These are phyloP conservation scores for Penicillium roqueforti DNA, from an alignment of 495 filamentous ascomycete genomes.

Conservation along the genomic window DNA sequence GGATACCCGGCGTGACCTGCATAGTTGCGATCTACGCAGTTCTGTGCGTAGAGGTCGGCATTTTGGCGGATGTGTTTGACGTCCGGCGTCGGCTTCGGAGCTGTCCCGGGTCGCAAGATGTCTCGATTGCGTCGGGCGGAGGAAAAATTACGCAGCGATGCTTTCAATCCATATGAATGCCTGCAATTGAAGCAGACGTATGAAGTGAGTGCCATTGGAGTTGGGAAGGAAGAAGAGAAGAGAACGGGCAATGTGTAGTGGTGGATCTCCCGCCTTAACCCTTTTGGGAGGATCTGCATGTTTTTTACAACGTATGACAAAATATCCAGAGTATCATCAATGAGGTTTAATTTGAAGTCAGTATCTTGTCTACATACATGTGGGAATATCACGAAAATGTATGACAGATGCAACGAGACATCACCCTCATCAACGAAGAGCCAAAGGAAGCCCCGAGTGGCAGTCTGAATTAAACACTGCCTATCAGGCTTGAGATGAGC, in stretches of 20 bases:
- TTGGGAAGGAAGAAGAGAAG: constrained; percentile 9
- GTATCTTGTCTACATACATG: no score
- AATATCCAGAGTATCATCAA: neutral
- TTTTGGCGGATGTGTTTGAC: constrained; percentile 87
- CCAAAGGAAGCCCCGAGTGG: no score
- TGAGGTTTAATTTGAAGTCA: neutral
- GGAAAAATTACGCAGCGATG: constrained; percentile 29
- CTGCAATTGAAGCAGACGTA: constrained; percentile 42
- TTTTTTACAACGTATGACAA: no score
- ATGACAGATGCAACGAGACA: no score
- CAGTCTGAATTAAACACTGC: no score
- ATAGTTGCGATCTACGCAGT: constrained; percentile 85
- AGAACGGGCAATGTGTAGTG: constrained; percentile 3
- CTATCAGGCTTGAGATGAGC: no score
- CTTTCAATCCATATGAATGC: constrained; percentile 7
- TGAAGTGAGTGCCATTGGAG: constrained; percentile 25
- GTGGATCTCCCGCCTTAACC: constrained; percentile 11
- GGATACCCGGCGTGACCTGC: constrained; percentile 60
- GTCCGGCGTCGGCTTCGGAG: constrained; percentile 75
- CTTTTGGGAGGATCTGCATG: constrained; percentile 3
- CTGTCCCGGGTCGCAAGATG: constrained; percentile 58
- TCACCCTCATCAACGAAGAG: no score
- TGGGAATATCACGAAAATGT: no score
- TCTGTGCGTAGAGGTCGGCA: constrained; percentile 69
- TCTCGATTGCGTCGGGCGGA: constrained; percentile 24